Base-by-base conservation (phyloP, 345 rosid genomes). In the Mangifera indica region DNA sequence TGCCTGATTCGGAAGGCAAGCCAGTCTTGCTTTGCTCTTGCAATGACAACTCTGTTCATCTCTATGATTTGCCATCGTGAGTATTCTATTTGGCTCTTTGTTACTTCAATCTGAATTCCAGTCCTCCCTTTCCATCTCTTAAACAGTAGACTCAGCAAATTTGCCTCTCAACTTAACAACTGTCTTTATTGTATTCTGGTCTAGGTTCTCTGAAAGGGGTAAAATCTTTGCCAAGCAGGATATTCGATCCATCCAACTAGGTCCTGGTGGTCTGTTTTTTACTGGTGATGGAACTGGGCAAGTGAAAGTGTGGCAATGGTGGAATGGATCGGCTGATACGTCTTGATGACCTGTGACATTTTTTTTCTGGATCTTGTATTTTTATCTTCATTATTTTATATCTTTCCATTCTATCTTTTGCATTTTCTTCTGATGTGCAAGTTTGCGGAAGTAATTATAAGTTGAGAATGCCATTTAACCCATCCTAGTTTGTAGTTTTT, bases 11-110 rank as follows among this genome's bases (percentile, higher is more conserved):
- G n/a, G 98, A 91, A 77, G 89, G 86, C 74, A 91, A 87, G 77
- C 98, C 98, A 24, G 83, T 93, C 65, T 82, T 91, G 87, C 60
- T 93, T 66, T 85, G 97, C 65, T 74, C 91, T n/a, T 85, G 95
- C 81, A 93, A 91, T 60, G 98, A 93, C 78, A 84, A 82, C 59
- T 74, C 93, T 18, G 78, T 89, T 51, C 91, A 85, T 51, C 83
- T 83, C 32, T 92, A 86, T 63, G 98, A 95, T 86, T 77, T 95
- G 70, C 99, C 99, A 62, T 89, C 99, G 99, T 95, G 81, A 92
- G 99, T 82, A 59, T 77, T 1, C 14, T 15, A 45, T 13, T 55
- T 29, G 57, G 22, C 21, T 11, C 45, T 17, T 10, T 55, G 21
- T 61, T 21, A 24, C 22, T 7, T 29, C 18, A 14, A 20, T 48